A percentile compares a stretch with the other conserved stretches of the same genome.
Evolutionary conservation across 2,329 filamentous ascomycete genomes (phyloP).

Genomic region (Trichoderma afroharzianum): DNA sequence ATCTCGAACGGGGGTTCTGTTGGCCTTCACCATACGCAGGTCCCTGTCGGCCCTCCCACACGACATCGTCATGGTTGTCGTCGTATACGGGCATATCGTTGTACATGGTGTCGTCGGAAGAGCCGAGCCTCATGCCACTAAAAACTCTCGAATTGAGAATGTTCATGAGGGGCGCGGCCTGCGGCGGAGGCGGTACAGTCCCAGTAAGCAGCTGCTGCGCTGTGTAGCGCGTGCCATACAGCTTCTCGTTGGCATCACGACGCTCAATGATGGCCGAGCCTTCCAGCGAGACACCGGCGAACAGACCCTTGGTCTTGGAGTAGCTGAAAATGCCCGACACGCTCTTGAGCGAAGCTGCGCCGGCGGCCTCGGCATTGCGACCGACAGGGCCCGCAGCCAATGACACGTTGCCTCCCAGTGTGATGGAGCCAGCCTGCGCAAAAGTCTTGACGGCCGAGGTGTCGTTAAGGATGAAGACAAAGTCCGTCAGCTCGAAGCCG

Average conservation of each 20-base stretch:
- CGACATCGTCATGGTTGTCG: conserved; percentile 73
- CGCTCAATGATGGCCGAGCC: conserved; percentile 91
- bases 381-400: conserved; percentile 92
- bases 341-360: conserved; percentile 83
- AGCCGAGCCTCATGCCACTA: conserved; percentile 54
- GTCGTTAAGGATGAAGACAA: conserved; percentile 98
- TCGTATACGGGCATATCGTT: conserved; percentile 92
- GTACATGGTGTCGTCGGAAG: conserved; percentile 68
- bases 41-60: conserved; percentile 75
- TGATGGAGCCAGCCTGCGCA: conserved; percentile 85
- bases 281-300: conserved; percentile 92
- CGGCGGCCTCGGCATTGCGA: conserved; percentile 91
- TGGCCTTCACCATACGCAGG: conserved; percentile 66
- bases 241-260: conserved; percentile 93
- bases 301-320: conserved; percentile 95
- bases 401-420: conserved; percentile 92
- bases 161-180: conserved; percentile 78
- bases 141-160: conserved; percentile 85
- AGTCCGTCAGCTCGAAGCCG: conserved; percentile 84
- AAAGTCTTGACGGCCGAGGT: conserved; percentile 85
- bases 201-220: conserved; percentile 80
- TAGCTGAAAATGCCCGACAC: conserved; percentile 94
- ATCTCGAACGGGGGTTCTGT: conserved; percentile 41
- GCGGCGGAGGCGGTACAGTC: conserved; percentile 70
- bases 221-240: conserved; percentile 80